phyloP scores from a whole-genome alignment of 164 flowering plant genomes.

The Taxillus chinensis region DNA sequence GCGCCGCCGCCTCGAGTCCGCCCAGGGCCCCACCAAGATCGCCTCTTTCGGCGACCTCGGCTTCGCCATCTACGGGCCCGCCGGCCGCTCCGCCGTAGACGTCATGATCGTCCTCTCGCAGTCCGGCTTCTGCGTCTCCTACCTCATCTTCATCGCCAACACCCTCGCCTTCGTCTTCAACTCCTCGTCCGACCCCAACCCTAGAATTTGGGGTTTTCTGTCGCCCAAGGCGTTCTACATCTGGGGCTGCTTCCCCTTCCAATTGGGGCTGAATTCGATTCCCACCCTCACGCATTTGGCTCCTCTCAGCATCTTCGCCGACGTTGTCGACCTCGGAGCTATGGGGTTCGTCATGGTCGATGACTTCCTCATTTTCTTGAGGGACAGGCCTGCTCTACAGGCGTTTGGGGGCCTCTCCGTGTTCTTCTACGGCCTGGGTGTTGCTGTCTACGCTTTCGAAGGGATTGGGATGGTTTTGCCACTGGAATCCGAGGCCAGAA shows the following conservation, averaged over 20 bases:
- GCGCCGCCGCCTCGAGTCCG: slow-evolving; percentile 37
- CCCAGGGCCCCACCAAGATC: slow-evolving; percentile 25
- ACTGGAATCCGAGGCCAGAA: neutral
- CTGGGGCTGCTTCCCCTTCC: slow-evolving; percentile 1
- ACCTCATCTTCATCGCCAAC: slow-evolving; percentile 23
- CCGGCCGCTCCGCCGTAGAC: slow-evolving; percentile 34
- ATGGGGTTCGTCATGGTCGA: neutral
- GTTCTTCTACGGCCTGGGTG: slow-evolving; percentile 1
- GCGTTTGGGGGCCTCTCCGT: neutral
- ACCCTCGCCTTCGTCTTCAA: neutral
- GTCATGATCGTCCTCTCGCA: slow-evolving; percentile 37
- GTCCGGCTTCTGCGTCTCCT: slow-evolving; percentile 42
- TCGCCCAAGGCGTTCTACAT: neutral
- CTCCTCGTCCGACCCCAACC: neutral
- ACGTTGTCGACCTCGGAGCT: neutral
- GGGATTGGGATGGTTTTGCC: neutral
- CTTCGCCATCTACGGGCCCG: slow-evolving; percentile 28
- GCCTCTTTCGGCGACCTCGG: slow-evolving; percentile 44
- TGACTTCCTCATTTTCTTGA: neutral
- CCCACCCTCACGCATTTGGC: slow-evolving; percentile 1
- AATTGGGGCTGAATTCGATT: neutral
- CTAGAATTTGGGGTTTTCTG: neutral
- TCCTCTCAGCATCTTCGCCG: neutral
- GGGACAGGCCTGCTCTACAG: neutral
- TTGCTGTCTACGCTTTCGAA: neutral